Evolutionary conservation across 2,329 filamentous ascomycete genomes (phyloP).

Genomic region (Colletotrichum camelliae): DNA sequence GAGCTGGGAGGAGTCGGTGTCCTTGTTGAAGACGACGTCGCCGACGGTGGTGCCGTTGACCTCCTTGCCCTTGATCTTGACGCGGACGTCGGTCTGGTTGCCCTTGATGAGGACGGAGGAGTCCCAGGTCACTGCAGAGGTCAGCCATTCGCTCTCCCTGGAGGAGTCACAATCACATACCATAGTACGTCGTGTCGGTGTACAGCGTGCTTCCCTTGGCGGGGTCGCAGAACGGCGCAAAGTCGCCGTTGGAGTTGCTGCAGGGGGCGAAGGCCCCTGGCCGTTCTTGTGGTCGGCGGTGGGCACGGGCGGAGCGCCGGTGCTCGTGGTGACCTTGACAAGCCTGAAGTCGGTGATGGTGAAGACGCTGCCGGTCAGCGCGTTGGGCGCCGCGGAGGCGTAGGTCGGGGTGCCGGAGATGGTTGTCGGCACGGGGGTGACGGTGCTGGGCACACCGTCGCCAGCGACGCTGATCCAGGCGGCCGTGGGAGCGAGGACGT

Average conservation of each 20-base stretch:
- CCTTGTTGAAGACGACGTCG: conserved; percentile 17
- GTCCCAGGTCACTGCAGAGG: conserved; percentile 61
- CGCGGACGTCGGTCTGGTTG: conserved; percentile 36
- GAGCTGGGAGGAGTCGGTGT: conserved; percentile 10
- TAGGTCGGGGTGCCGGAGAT: conserved; percentile 47
- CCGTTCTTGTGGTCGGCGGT: conserved; percentile 45
- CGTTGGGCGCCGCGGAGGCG: conserved; percentile 46
- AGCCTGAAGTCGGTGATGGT: conserved; percentile 39
- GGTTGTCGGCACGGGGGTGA: conserved; percentile 54
- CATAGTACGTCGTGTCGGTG: conserved; percentile 54
- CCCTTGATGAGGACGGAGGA: conserved; percentile 52
- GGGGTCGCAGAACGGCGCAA: conserved; percentile 60
- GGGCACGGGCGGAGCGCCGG: conserved; percentile 48
- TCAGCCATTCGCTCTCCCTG: not conserved
- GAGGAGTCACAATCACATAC: conserved; percentile 35
- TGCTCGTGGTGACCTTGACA: conserved; percentile 44
- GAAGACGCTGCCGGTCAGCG: conserved; percentile 50
- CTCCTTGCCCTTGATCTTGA: conserved; percentile 41
- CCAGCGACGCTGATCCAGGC: conserved; percentile 59
- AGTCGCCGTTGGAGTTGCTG: conserved; percentile 49
- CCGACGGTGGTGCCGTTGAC: conserved; percentile 41
- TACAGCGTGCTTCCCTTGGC: conserved; percentile 46
- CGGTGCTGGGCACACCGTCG: conserved; percentile 50
- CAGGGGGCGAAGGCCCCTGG: conserved; percentile 55
- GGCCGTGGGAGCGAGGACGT: conserved; percentile 37